Base-by-base conservation (phyloP, 768 basidiomycete genomes). In the Pleurotus tuber-regium region DNA sequence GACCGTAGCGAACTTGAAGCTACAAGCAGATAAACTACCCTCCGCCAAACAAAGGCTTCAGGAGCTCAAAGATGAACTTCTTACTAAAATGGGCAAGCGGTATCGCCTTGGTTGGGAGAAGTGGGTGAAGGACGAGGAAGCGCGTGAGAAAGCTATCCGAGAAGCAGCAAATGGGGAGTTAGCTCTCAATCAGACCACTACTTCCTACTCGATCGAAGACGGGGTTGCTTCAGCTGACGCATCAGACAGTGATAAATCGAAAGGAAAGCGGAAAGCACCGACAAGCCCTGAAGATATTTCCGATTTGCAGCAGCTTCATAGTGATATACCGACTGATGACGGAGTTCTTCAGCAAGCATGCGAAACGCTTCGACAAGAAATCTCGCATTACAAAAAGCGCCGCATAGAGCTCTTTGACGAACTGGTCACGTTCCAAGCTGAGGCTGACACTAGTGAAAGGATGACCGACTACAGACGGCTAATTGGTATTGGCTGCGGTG, bases 51-150 rank as follows among this genome's bases (percentile, higher is more conserved):
- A 77, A 50, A 63, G 70, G 21, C 70, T 96, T 41, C 70, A 76
- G 25, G 76, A 77, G 26, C 67, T 94, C 50, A 87, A 92, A 66
- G 68, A 66, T 14, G 84, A 83, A 54, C 69, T 98, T 25, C 69
- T 77, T 23, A 71, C 70, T 5, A 92, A 89, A 68, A 91, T 97
- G 84, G 88, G 86, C 16, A 79, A 79, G 59, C 75, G 88, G 57
- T 92, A 92, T 70, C 79, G 89, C 43, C 62, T 87, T 21, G 96
- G 94, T 2, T 98, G 89, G 86, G 92, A 96, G 65, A 90, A 89
- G 59, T 98, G 96, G 94, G 70, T 89, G 18, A 84, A 84, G 57
- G 87, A 88, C 51, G 91, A 98, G 70, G 87, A 91, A 62, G 72
- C 71, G 28, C 78, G 94, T 23, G 92, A 96, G 69, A 80, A 74